A percentile compares a stretch with the other conserved stretches of the same genome.
phyloP scores from a whole-genome alignment of 148 eudicot genomes.

The Rhododendron ferrugineum region DNA sequence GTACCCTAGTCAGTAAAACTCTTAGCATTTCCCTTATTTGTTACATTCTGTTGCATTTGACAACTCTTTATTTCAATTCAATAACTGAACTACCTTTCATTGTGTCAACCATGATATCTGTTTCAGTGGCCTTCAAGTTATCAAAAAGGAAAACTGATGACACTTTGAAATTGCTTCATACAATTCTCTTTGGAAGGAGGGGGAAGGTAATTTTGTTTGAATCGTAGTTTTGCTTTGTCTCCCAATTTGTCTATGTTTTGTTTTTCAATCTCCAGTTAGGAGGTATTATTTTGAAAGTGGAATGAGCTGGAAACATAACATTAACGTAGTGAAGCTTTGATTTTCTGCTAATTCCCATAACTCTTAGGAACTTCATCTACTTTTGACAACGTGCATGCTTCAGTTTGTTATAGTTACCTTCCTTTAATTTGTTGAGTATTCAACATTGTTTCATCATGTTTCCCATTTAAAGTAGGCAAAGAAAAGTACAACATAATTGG shows the following conservation, averaged over 20 bases:
- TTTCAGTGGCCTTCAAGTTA: conserved; percentile 81
- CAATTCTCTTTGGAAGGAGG: conserved; percentile 71
- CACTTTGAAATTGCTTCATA: conserved; percentile 65
- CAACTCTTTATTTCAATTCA: conserved; percentile 4
- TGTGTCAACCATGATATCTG: conserved; percentile 6
- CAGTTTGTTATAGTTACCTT: neutral
- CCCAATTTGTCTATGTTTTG: neutral
- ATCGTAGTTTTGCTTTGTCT: neutral
- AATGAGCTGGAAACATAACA: neutral
- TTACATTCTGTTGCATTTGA: neutral
- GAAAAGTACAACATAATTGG: neutral
- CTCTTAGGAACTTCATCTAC: neutral
- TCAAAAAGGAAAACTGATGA: conserved; percentile 77
- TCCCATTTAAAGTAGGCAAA: neutral
- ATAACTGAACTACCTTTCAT: neutral
- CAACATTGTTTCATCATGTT: neutral
- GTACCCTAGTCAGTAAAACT: neutral
- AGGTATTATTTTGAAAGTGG: neutral
- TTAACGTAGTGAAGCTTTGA: neutral
- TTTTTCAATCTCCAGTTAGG: neutral
- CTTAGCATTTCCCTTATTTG: neutral
- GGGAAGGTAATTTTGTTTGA: conserved; percentile 59
- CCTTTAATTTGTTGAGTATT: neutral
- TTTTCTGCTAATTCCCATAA: neutral
- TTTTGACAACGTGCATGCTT: neutral